Conservation (phyloP, 805 yeast species). For the Komagataella pseudopastoris region DNA sequence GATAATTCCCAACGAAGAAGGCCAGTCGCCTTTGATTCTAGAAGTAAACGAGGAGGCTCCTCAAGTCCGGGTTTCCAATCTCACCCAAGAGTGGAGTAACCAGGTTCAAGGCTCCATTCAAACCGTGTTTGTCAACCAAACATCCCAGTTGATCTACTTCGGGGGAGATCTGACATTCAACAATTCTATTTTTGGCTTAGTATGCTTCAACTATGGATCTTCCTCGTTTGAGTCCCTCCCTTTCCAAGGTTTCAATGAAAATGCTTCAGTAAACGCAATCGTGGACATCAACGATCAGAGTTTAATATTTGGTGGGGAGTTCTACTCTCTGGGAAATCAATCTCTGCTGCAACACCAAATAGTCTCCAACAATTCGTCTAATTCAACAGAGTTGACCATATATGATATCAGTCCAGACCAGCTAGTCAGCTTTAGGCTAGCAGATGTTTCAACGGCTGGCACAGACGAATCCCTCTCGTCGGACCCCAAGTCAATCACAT, state of each 20-base stretch:
- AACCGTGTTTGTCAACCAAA: slow-evolving; percentile 33
- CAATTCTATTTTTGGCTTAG: slow-evolving; percentile 36
- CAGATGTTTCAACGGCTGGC: slow-evolving; percentile 35
- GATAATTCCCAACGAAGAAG: neutral
- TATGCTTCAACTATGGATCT: slow-evolving; percentile 37
- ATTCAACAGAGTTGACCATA: slow-evolving; percentile 19
- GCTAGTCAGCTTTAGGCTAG: slow-evolving; percentile 42
- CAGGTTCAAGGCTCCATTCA: slow-evolving; percentile 24
- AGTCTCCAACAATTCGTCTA: slow-evolving; percentile 16
- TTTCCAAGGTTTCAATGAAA: slow-evolving; percentile 64
- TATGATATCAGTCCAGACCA: slow-evolving; percentile 36
- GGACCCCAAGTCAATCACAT: slow-evolving; percentile 27
- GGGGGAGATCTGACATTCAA: slow-evolving; percentile 67
- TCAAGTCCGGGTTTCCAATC: neutral
- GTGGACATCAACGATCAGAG: slow-evolving; percentile 29
- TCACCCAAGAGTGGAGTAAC: slow-evolving; percentile 10
- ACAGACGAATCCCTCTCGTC: slow-evolving; percentile 17
- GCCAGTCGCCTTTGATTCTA: neutral
- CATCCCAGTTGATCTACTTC: slow-evolving; percentile 40
- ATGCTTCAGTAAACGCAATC: slow-evolving; percentile 51
- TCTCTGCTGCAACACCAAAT: slow-evolving; percentile 24
- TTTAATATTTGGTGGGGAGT: slow-evolving; percentile 71
- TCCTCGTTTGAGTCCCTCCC: slow-evolving; percentile 29
- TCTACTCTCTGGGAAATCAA: slow-evolving; percentile 44
- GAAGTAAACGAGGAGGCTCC: neutral